Evolutionary conservation across 1,284 basidiomycete species (phyloP), one percentile per base, ranked within the genome.

Genomic region (Sanguinoderma infundibulare): DNA sequence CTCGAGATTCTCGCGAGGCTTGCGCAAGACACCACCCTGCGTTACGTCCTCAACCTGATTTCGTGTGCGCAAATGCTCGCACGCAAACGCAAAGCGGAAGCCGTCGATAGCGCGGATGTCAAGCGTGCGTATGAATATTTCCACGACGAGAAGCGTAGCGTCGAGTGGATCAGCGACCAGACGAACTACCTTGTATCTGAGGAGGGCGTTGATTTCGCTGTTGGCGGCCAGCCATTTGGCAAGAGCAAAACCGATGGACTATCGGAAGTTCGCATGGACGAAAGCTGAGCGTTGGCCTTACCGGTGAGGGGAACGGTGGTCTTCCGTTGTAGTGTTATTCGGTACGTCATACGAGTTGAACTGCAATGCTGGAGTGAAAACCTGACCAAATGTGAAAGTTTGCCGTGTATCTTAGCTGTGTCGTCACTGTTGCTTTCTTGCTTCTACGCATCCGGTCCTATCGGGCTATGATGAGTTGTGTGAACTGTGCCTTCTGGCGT

Each of bases 81-180:
- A 2, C 83, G 85, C 65, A 91, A 95, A 72, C 85, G 95, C 50
- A 96, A 94, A 73, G 81, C 87, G 17, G 80, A 87, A 71, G 72
- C 82, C 30, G 94, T 98, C 10, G 91, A 91, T 52, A 90, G 94
- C 1, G 89, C 91, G 56, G 96, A 98, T 74, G 82, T 98, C 51
- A 81, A 91, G 40, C 81, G 91, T 59, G 93, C 90, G 5, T 98
- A 98, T 73, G 83, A 83, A 50, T 95, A 94, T 73, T 99, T 98
- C 78, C 90, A 96, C 81, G 96, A 99, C 74, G 96, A 98, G 73
- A 95, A 96, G 77, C 83, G 97, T 64, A 96, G 94, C 69, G 92
- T 98, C 32, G 88, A 96, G 72, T 99, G 96, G 88, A 80, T 98
- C 81, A 97, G 88, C 84, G 94, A 87, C 76, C 91, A 85, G 80